Base-by-base conservation (phyloP, 768 basidiomycete species). In the Amanita phalloides region DNA sequence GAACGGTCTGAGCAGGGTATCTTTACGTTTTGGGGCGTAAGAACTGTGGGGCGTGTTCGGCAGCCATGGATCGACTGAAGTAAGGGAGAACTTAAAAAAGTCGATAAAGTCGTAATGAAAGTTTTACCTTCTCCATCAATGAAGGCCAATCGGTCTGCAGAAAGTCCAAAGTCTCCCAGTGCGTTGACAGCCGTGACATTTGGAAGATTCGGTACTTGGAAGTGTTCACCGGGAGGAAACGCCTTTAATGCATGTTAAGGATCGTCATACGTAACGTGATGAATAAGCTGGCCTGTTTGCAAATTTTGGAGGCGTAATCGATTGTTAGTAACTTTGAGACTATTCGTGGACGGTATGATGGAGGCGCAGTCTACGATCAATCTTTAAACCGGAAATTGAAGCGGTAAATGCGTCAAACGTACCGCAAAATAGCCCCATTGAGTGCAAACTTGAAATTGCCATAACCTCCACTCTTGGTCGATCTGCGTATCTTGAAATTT, bases 351-450 rank as follows among this genome's bases (percentile, higher is more conserved):
- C 75, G 64, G 8, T 75, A 74, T 60, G 85, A 77, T 1, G 85
- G 86, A 3, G 89, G 89, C 0, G 87, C 78, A 14, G 84, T 84
- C 86, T 90, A 47, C 20, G 30, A 20, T 14, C 35, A 6, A 21
- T n/a, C 14, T 45, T 14, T 38, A 36, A 17, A 49, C 6, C 33
- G 43, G 17, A 10, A 13, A 51, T 14, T 25, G 17, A 8, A 25
- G 17, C 5, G 20, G 8, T 11, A 13, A 4, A 43, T 37, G 11
- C 6, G 13, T 20, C 6, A 11, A 13, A 10, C 78, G 32, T 56
- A 87, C 90, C 26, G 75, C 81, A 64, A 95, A 93, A 66, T 91
- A 99, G 2, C 93, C 95, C 95, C 95, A 97, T 60, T 95, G 79
- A 0, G 90, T 92, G 71, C 91, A 93, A 49, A 91, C 88, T 67